Conservation (phyloP, 2,329 filamentous ascomycete genomes). For the Cladophialophora immunda region DNA sequence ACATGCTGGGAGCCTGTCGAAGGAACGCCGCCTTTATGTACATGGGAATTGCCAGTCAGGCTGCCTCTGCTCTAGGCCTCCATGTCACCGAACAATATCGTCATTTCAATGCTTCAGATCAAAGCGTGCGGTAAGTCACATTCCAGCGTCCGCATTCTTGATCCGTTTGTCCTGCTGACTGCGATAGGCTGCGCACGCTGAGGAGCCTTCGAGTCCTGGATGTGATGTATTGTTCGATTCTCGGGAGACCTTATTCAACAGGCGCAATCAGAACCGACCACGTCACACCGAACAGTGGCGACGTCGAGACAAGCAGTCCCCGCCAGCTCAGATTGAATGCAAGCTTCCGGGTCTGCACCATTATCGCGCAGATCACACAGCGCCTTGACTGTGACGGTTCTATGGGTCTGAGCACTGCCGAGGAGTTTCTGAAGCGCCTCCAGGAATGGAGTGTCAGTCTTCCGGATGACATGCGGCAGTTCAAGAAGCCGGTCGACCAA, state of each 20-base stretch:
- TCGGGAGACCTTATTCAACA: slow-evolving; percentile 55
- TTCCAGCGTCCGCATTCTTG: background rate
- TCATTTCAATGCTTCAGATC: slow-evolving; percentile 23
- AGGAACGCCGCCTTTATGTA: slow-evolving; percentile 71
- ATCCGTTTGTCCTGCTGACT: slow-evolving; percentile 8
- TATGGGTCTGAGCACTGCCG: slow-evolving; percentile 47
- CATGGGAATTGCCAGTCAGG: slow-evolving; percentile 65
- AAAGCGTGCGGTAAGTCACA: slow-evolving; percentile 30
- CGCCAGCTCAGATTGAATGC: slow-evolving; percentile 42
- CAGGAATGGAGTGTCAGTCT: slow-evolving; percentile 58
- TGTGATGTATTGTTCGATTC: slow-evolving; percentile 58
- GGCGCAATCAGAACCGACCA: slow-evolving; percentile 45
- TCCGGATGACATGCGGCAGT: slow-evolving; percentile 44
- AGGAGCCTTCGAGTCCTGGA: slow-evolving; percentile 60
- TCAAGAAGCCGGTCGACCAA: slow-evolving; percentile 42
- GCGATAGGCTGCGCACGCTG: slow-evolving; percentile 52
- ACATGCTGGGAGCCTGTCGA: slow-evolving; percentile 66
- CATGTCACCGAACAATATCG: slow-evolving; percentile 53
- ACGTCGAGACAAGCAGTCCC: slow-evolving; percentile 38
- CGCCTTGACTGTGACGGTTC: slow-evolving; percentile 53
- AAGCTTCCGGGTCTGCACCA: slow-evolving; percentile 47
- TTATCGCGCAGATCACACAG: slow-evolving; percentile 57
- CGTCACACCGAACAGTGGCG: slow-evolving; percentile 38
- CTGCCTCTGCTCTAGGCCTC: slow-evolving; percentile 65
- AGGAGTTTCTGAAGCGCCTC: slow-evolving; percentile 54